Evolutionary conservation across 148 eudicot species (phyloP).

Genomic region (Spergularia marina): DNA sequence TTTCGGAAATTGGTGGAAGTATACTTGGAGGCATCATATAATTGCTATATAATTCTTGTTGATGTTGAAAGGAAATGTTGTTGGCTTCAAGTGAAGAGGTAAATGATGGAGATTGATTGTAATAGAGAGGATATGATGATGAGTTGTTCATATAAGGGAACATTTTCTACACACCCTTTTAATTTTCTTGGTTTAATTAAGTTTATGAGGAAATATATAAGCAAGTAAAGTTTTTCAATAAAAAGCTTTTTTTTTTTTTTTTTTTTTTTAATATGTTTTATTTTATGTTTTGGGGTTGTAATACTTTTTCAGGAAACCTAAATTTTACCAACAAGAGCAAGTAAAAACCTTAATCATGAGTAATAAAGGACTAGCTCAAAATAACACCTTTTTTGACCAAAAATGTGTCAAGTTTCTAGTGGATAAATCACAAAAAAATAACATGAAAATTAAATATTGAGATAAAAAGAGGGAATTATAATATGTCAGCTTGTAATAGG

Average conservation of each 20-base stretch:
- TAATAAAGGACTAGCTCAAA: background rate
- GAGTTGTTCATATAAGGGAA: conserved; percentile 17
- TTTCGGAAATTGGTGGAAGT: conserved; percentile 13
- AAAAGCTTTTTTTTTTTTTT: too few species aligned
- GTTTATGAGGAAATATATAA: background rate
- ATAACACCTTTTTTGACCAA: background rate
- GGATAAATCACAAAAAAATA: background rate
- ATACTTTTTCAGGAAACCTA: conserved; percentile 14
- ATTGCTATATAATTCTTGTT: conserved; percentile 9
- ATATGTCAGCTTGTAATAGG: conserved; percentile 12
- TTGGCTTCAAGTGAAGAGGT: conserved; percentile 12
- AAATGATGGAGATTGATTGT: conserved; percentile 19
- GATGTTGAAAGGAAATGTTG: conserved; percentile 17
- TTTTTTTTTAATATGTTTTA: too few species aligned
- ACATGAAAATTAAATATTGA: background rate
- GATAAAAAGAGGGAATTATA: background rate
- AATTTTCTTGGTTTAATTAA: background rate
- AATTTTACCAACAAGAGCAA: conserved; percentile 10
- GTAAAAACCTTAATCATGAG: background rate
- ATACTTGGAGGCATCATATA: conserved; percentile 2
- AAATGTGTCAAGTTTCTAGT: background rate
- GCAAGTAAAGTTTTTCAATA: background rate
- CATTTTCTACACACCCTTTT: conserved; percentile 16
- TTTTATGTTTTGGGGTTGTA: background rate
- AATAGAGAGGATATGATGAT: conserved; percentile 23